Percentiles rank a stretch among this genome's conserved stretches.
These are phyloP conservation scores for Chiua virens DNA, from an alignment of 768 basidiomycete species.

Conservation along the genomic window DNA sequence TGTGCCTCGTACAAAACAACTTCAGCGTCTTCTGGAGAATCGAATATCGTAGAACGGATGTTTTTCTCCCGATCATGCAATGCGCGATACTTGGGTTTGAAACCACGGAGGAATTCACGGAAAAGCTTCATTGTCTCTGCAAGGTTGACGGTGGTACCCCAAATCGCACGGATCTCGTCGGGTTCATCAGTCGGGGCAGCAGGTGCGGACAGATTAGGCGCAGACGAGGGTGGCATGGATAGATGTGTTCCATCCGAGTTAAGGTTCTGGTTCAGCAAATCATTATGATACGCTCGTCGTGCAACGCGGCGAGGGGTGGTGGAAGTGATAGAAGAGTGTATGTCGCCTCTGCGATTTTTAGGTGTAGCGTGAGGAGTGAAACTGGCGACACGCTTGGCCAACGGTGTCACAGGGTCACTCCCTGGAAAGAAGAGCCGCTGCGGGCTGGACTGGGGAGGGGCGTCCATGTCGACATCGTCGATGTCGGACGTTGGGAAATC, in stretches of 20 bases:
- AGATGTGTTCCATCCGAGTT: slow-evolving; percentile 61
- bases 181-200: slow-evolving; percentile 66
- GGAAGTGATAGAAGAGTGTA: slow-evolving; percentile 35
- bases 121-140: slow-evolving; percentile 90
- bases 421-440: slow-evolving; percentile 31
- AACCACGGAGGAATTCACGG: slow-evolving; percentile 84
- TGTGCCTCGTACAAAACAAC: slow-evolving; percentile 75
- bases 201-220: slow-evolving; percentile 57
- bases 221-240: slow-evolving; percentile 58
- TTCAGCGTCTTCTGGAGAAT: slow-evolving; percentile 67
- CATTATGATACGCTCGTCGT: slow-evolving; percentile 21
- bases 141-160: slow-evolving; percentile 96
- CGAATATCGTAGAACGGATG: slow-evolving; percentile 46
- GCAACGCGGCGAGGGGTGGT: slow-evolving; percentile 23
- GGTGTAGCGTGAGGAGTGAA: slow-evolving; percentile 43
- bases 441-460: slow-evolving; percentile 18
- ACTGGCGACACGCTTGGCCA: slow-evolving; percentile 39
- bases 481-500: slow-evolving; percentile 63
- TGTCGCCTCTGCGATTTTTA: slow-evolving; percentile 36
- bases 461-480: slow-evolving; percentile 57
- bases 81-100: slow-evolving; percentile 88
- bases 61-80: slow-evolving; percentile 67
- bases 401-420: slow-evolving; percentile 42
- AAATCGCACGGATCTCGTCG: slow-evolving; percentile 88
- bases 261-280: slow-evolving; percentile 35